Base-by-base conservation (phyloP, 805 yeast genomes). In the Tetrapisispora taiwanensis region DNA sequence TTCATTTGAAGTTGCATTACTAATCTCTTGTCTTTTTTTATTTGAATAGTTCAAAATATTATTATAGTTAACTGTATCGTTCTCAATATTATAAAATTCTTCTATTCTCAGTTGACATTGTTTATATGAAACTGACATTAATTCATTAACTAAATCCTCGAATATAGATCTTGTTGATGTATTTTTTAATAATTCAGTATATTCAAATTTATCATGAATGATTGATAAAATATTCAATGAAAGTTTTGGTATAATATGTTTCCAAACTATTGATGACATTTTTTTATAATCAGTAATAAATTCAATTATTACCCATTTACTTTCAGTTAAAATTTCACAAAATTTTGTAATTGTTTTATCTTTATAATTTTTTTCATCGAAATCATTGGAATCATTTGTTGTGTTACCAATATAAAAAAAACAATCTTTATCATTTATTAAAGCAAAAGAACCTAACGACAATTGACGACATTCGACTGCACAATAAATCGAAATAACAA, bases 391-490 rank as follows among this genome's bases (percentile, higher is more conserved):
- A 8, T 44, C 48, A 7, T 39, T 31, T 2, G 28, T 32, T 30
- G 60, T 51, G 3, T 52, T 17, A 1, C 67, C 67, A 32, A 60
- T 47, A 30, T 50, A 48, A 7, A 59, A 50, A n/a, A 41, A 39
- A 32, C 58, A 49, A 32, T 51, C 48, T 24, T 51, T 47, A 35
- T 60, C 60, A 39, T 54, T 59, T 2, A 60, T 55, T 43, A 62
- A 46, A 7, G 58, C 56, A 46, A 56, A 62, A 2, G 65, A 60
- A 3, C 64, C 65, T 2, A 55, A 46, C 7, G 65, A 59, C 28
- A 62, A 42, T 42, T 58, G 59, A 31, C 65, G 52, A 33, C 60
- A 56, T 40, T 62, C 66, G 1, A 55, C 51, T 36, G 60, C 63
- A 41, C 59, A 53, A 7, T 52, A 46, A 35, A 60, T 51, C 2